Conservation (phyloP, 2,329 filamentous ascomycete genomes). For the Colletotrichum shisoi region DNA sequence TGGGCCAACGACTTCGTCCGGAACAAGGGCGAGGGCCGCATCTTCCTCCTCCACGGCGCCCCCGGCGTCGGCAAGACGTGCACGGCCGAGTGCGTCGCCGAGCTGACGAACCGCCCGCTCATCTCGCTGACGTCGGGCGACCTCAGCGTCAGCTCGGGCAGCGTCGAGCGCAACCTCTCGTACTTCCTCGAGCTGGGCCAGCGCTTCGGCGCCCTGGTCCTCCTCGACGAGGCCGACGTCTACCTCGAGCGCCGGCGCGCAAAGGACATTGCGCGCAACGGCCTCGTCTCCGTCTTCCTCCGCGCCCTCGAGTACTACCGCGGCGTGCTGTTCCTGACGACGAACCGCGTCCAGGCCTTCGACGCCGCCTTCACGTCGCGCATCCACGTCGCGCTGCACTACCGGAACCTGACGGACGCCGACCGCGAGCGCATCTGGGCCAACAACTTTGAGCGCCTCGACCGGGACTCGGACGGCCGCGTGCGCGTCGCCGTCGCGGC, state of each 20-base stretch:
- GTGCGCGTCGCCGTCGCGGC: slow-evolving; percentile 42
- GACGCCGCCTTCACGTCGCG: slow-evolving; percentile 48
- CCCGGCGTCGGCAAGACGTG: slow-evolving; percentile 67
- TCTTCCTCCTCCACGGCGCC: slow-evolving; percentile 61
- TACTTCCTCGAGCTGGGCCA: slow-evolving; percentile 60
- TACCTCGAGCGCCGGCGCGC: slow-evolving; percentile 63
- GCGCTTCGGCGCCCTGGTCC: slow-evolving; percentile 60
- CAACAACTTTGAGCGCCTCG: slow-evolving; percentile 45
- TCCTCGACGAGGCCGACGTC: slow-evolving; percentile 68
- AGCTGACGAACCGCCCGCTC: slow-evolving; percentile 60
- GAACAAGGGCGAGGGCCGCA: slow-evolving; percentile 57
- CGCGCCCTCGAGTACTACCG: slow-evolving; percentile 62
- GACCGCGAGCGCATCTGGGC: slow-evolving; percentile 45
- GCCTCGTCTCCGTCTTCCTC: slow-evolving; percentile 59
- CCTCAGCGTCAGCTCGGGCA: slow-evolving; percentile 51
- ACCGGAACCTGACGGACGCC: slow-evolving; percentile 44
- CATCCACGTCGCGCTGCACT: slow-evolving; percentile 47
- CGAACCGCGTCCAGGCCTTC: slow-evolving; percentile 55
- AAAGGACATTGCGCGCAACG: slow-evolving; percentile 56
- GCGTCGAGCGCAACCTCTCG: slow-evolving; percentile 55
- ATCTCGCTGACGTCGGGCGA: slow-evolving; percentile 61
- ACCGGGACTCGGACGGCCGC: slow-evolving; percentile 41
- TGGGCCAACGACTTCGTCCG: slow-evolving; percentile 52
- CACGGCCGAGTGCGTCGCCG: slow-evolving; percentile 63
- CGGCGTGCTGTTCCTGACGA: slow-evolving; percentile 60